phyloP scores from a whole-genome alignment of 2,329 filamentous ascomycete genomes.

The Lomentospora prolificans region DNA sequence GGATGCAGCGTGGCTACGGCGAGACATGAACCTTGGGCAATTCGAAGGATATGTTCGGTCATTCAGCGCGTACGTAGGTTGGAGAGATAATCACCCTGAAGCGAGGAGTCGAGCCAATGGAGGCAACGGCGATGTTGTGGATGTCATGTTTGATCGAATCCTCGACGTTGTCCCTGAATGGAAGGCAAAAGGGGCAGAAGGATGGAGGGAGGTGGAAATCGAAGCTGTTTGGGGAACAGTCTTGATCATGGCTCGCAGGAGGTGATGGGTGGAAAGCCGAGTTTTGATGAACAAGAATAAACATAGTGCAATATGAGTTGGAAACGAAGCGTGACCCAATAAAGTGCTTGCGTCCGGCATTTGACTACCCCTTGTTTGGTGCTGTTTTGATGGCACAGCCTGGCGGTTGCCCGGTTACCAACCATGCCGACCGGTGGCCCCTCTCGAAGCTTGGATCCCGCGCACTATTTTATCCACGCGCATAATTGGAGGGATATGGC shows the following conservation, averaged over 20 bases:
- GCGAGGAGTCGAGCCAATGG: conserved; percentile 38
- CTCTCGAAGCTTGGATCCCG: too few species aligned
- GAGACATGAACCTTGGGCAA: conserved; percentile 43
- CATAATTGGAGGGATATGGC: not conserved
- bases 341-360: too few species aligned
- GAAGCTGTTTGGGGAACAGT: conserved; percentile 53
- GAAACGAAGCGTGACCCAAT: too few species aligned
- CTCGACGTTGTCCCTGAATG: conserved; percentile 41
- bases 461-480: too few species aligned
- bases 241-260: conserved; percentile 44
- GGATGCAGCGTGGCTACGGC: conserved; percentile 38
- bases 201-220: conserved; percentile 44
- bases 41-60: conserved; percentile 53
- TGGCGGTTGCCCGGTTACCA: too few species aligned
- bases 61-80: conserved; percentile 49
- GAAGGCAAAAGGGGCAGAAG: conserved; percentile 31
- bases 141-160: conserved; percentile 51
- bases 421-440: too few species aligned
- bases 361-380: too few species aligned
- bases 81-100: conserved; percentile 46
- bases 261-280: conserved; percentile 6
- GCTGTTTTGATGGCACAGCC: too few species aligned
- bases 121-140: conserved; percentile 50
- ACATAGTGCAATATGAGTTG: too few species aligned
- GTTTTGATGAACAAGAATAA: not conserved